Evolutionary conservation across 2,329 filamentous ascomycete genomes (phyloP).

Genomic region (Neoscytalidium dimidiatum): DNA sequence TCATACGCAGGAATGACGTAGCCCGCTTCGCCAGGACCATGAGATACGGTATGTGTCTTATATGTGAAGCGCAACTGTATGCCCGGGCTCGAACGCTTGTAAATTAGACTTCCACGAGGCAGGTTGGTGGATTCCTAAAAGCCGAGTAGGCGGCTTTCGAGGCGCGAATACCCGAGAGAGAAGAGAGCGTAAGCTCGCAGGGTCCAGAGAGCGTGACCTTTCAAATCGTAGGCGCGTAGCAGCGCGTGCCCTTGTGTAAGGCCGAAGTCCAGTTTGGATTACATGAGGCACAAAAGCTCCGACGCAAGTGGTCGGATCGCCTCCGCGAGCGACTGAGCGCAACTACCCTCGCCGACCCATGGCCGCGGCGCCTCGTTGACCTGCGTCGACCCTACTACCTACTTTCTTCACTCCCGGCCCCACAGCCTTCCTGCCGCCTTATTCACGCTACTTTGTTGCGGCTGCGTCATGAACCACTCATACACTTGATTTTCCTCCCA

Average conservation of each 20-base stretch:
- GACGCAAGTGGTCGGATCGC: constrained; percentile 15
- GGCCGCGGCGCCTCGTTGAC: constrained; percentile 5
- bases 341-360: neutral
- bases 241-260: neutral
- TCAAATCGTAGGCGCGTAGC: neutral
- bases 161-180: neutral
- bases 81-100: no score
- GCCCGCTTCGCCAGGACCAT: neutral
- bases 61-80: no score
- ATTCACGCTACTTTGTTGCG: neutral
- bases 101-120: no score
- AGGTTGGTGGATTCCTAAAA: no score
- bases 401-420: neutral
- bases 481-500: neutral
- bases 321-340: neutral
- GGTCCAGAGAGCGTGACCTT: neutral
- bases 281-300: constrained; percentile 13
- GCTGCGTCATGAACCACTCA: neutral
- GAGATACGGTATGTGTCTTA: no score
- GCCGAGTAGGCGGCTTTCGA: neutral
- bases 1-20: neutral
- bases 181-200: neutral
- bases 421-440: neutral
- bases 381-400: constrained; percentile 1
- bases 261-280: neutral